Evolutionary conservation across 2,329 filamentous ascomycete genomes (phyloP).

Genomic region (Chrysoporthe puriensis): DNA sequence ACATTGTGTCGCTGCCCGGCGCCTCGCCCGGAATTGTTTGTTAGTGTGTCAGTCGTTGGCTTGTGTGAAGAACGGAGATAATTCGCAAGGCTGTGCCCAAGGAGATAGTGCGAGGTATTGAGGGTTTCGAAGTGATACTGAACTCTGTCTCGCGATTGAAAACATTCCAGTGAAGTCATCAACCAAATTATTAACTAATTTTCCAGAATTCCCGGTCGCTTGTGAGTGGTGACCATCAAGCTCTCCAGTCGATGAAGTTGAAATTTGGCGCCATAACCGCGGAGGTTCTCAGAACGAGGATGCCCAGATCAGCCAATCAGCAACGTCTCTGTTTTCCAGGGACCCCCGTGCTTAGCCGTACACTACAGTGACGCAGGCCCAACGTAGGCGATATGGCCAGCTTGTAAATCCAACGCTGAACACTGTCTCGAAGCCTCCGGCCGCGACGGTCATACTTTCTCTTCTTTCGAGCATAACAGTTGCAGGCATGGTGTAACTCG

Average conservation of each 20-base stretch:
- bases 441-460: constrained; percentile 2
- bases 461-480: background rate
- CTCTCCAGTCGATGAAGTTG: background rate
- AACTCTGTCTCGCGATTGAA: background rate
- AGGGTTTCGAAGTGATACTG: background rate
- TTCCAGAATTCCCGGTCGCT: background rate
- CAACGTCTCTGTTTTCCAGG: constrained; percentile 6
- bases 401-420: constrained; percentile 27
- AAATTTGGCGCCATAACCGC: constrained; percentile 1
- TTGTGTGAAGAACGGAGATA: background rate
- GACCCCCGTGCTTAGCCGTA: constrained; percentile 10
- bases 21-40: constrained; percentile 14
- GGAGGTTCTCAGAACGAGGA: constrained; percentile 2
- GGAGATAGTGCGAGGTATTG: background rate
- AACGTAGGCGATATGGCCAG: constrained; percentile 30
- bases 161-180: background rate
- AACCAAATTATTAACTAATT: background rate
- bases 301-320: constrained; percentile 19
- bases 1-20: constrained; percentile 41
- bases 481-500: constrained; percentile 26
- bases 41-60: background rate
- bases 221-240: background rate
- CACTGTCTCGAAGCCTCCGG: constrained; percentile 2
- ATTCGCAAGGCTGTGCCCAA: background rate
- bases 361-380: constrained; percentile 7